phyloP scores from a whole-genome alignment of 257 asterid genomes.

The Nicotiana knightiana region DNA sequence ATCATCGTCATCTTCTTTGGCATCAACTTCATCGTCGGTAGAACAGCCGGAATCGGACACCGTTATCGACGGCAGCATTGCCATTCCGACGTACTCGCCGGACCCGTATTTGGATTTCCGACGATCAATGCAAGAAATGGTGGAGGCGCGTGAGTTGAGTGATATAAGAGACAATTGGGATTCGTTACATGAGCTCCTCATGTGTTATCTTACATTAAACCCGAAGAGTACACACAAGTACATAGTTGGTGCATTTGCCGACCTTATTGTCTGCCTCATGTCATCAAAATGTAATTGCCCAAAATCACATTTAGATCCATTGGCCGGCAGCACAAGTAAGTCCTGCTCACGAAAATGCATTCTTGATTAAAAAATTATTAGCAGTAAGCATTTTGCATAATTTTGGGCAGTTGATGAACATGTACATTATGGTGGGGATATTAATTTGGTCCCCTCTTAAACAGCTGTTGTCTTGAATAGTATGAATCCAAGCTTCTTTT shows the following conservation, averaged over 20 bases:
- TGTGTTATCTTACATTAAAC: slow-evolving; percentile 68
- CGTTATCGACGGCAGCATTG: slow-evolving; percentile 42
- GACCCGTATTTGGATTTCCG: slow-evolving; percentile 88
- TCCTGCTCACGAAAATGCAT: slow-evolving; percentile 20
- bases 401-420: neutral
- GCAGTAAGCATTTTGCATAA: neutral
- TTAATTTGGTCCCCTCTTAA: neutral
- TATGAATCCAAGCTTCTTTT: neutral
- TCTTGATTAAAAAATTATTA: neutral
- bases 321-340: slow-evolving; percentile 19
- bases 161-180: slow-evolving; percentile 65
- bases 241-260: slow-evolving; percentile 85
- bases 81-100: slow-evolving; percentile 68
- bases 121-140: slow-evolving; percentile 95
- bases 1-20: slow-evolving; percentile 31
- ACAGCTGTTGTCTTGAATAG: neutral
- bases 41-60: slow-evolving; percentile 22
- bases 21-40: slow-evolving; percentile 41
- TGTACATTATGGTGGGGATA: neutral
- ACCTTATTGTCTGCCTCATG: slow-evolving; percentile 68
- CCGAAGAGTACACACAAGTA: slow-evolving; percentile 80
- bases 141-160: slow-evolving; percentile 65
- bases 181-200: slow-evolving; percentile 63
- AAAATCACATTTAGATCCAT: slow-evolving; percentile 16
- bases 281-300: slow-evolving; percentile 20